Percentiles rank a stretch among this genome's conserved stretches.
Evolutionary conservation across 1,284 basidiomycete genomes (phyloP).

Genomic region (Apiotrichum laibachii): DNA sequence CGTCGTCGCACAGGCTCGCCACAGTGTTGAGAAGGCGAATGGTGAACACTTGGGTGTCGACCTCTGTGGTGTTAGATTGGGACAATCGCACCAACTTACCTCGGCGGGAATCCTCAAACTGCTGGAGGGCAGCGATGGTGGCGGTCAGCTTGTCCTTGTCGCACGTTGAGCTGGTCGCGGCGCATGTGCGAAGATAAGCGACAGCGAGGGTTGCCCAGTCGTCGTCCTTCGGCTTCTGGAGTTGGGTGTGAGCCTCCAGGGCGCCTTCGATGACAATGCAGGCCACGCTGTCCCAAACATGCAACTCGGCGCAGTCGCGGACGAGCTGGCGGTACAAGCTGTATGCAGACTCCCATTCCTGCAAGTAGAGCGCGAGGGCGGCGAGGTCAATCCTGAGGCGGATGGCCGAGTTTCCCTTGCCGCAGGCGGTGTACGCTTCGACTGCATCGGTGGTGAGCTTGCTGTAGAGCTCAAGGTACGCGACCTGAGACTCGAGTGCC

Average conservation of each 20-base stretch:
- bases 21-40: conserved; percentile 17
- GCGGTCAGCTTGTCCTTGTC: conserved; percentile 13
- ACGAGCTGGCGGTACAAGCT: conserved; percentile 34
- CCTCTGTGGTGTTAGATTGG: conserved; percentile 2
- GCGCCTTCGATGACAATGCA: conserved; percentile 38
- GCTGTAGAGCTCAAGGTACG: conserved; percentile 73
- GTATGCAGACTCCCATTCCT: conserved; percentile 36
- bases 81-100: conserved; percentile 14
- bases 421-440: conserved; percentile 73
- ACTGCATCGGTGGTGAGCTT: conserved; percentile 73
- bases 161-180: conserved; percentile 10
- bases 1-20: conserved; percentile 22
- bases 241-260: conserved; percentile 29
- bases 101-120: conserved; percentile 15
- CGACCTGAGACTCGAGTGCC: conserved; percentile 59
- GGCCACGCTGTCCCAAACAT: conserved; percentile 40
- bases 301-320: conserved; percentile 36
- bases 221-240: conserved; percentile 27
- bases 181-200: conserved; percentile 40
- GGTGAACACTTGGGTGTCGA: conserved; percentile 9
- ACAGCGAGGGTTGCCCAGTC: conserved; percentile 44
- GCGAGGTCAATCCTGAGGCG: conserved; percentile 80
- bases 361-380: conserved; percentile 66
- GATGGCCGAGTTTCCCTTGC: conserved; percentile 76
- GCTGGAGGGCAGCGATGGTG: conserved; percentile 24